Conservation (phyloP, 2,329 filamentous ascomycete genomes). For the Leptodontidium sp. region DNA sequence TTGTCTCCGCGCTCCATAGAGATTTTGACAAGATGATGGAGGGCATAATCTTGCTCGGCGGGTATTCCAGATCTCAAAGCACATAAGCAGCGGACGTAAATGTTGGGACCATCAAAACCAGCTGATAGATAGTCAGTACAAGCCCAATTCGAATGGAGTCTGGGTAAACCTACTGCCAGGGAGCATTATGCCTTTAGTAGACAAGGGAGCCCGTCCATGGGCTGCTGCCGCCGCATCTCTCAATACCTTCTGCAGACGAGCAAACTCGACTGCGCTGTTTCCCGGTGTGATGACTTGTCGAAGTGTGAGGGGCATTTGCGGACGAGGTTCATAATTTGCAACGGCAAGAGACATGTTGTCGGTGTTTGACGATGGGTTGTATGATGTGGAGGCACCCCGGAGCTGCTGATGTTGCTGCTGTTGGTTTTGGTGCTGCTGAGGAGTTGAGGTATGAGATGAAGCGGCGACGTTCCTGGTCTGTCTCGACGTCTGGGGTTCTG, state of each 20-base stretch:
- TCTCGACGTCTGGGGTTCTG: conserved; percentile 73
- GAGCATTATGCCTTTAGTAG: conserved; percentile 60
- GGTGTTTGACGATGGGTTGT: conserved; percentile 61
- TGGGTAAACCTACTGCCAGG: conserved; percentile 64
- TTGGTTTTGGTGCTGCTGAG: conserved; percentile 41
- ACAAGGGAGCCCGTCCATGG: conserved; percentile 52
- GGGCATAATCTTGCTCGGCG: conserved; percentile 88
- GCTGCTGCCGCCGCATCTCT: conserved; percentile 49
- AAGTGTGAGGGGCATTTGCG: conserved; percentile 69
- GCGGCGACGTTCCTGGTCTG: conserved; percentile 65
- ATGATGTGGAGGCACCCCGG: conserved; percentile 52
- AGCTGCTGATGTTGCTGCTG: conserved; percentile 42
- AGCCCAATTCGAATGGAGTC: neutral
- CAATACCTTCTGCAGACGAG: conserved; percentile 59
- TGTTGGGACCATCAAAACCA: conserved; percentile 81
- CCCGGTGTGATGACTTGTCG: conserved; percentile 79
- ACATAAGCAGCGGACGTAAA: conserved; percentile 88
- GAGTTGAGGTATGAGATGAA: conserved; percentile 47
- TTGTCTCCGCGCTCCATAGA: conserved; percentile 95
- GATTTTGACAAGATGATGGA: conserved; percentile 94
- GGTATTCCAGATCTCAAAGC: conserved; percentile 81
- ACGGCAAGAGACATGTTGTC: conserved; percentile 68
- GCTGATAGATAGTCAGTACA: conserved; percentile 43
- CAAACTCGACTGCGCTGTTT: conserved; percentile 75
- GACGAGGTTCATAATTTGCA: conserved; percentile 73